Conservation (phyloP, 2,329 filamentous ascomycete species). For the Fusarium solani-melongenae region DNA sequence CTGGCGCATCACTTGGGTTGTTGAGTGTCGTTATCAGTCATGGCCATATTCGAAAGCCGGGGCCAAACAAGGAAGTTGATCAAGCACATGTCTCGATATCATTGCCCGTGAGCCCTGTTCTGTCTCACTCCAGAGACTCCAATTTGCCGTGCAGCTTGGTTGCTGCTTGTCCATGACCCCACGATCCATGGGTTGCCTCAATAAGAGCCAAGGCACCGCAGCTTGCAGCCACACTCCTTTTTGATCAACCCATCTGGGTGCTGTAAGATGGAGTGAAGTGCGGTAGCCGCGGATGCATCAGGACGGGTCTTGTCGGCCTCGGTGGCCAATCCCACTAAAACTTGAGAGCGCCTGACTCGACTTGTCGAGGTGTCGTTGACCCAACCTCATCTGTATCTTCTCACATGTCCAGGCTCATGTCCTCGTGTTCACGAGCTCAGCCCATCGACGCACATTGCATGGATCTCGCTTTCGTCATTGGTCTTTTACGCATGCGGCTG, state of each 20-base stretch:
- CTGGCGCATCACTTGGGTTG: slow-evolving; percentile 18
- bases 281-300: slow-evolving; percentile 34
- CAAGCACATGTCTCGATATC: slow-evolving; percentile 24
- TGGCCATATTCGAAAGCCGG: background rate
- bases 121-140: slow-evolving; percentile 38
- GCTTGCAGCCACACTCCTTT: slow-evolving; percentile 20
- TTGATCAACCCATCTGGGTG: slow-evolving; percentile 15
- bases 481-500: slow-evolving; percentile 31
- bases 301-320: slow-evolving; percentile 33
- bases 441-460: slow-evolving; percentile 33
- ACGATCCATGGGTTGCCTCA: background rate
- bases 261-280: slow-evolving; percentile 32
- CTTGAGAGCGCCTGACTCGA: slow-evolving; percentile 41
- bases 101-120: slow-evolving; percentile 26
- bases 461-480: slow-evolving; percentile 31
- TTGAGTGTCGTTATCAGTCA: slow-evolving; percentile 7
- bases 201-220: background rate
- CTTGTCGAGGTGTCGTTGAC: slow-evolving; percentile 33
- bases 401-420: slow-evolving; percentile 24
- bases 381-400: slow-evolving; percentile 26
- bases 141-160: slow-evolving; percentile 31
- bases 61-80: slow-evolving; percentile 12
- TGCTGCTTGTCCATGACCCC: slow-evolving; percentile 20
- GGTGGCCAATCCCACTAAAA: slow-evolving; percentile 39
- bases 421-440: slow-evolving; percentile 38